Evolutionary conservation across 805 yeast species (phyloP), one percentile per base, ranked within the genome.

Genomic region (Yamadazyma nakazawae): DNA sequence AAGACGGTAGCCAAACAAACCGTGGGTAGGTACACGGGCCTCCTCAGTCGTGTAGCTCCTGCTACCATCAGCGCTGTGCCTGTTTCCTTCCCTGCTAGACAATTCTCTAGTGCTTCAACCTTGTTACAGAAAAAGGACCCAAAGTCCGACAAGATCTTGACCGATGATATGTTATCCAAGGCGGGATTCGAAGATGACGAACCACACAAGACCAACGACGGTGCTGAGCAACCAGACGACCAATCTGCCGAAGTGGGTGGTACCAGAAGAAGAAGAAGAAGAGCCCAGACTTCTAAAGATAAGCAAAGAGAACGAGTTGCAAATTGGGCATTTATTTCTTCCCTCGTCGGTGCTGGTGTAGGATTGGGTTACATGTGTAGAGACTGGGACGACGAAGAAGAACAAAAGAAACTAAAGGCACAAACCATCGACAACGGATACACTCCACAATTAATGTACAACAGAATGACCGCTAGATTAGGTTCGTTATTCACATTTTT

Each of bases 351-450:
- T 21, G 73, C 74, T 12, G 42, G 72, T 26, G 79, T 76, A 17
- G 88, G 82, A 5, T 66, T 74, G 25, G 81, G 72, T 9, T 92
- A 86, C 65, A 63, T 88, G 69, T 78, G 85, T 40, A 81, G 99
- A 63, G 84, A 90, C 57, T 90, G 96, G 89, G 96, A 88, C 51
- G 82, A 79, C 25, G 82, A 74, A 40, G 95, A 85, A 53, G 88
- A 87, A 54, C 72, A 71, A 37, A 73, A 70, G 41, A 66, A 58
- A 25, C 70, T 75, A 47, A 84, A 82, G 52, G 70, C 73, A 38
- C 35, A 42, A 19, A 76, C 70, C 19, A 73, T 85, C 51, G 76
- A 69, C 30, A 79, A 84, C 60, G 97, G 96, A 0, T 84, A 79
- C 62, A 63, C 85, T 5, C 84, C 88, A 6, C 68, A 62, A 16